phyloP scores from a whole-genome alignment of 768 basidiomycete species.

The Suillus discolor region DNA sequence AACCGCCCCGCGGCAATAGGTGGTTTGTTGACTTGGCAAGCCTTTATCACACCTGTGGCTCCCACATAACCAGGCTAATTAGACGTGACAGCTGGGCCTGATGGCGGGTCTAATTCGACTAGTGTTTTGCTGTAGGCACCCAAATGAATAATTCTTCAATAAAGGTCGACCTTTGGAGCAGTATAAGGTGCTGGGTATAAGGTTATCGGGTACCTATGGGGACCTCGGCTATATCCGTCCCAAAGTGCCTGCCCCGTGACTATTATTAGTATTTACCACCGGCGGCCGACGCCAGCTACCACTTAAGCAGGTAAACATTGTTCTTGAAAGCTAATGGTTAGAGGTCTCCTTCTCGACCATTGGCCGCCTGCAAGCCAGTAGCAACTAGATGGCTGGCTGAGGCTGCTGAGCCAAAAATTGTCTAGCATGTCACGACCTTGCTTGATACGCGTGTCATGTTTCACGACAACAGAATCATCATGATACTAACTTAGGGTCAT shows the following conservation, averaged over 20 bases:
- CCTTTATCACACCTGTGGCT: neutral
- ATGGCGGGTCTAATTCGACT: neutral
- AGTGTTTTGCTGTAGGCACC: neutral
- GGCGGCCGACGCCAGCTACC: too few relatives aligned
- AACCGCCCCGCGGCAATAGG: slow-evolving; percentile 17
- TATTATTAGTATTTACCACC: too few relatives aligned
- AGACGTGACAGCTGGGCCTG: neutral
- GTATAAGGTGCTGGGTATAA: too few relatives aligned
- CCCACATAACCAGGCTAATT: neutral
- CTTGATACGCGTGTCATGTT: neutral
- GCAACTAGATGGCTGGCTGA: neutral
- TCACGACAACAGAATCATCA: neutral
- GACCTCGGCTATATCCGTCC: too few relatives aligned
- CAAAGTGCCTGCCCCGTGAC: too few relatives aligned
- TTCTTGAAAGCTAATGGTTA: neutral
- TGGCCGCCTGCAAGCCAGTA: slow-evolving; percentile 1
- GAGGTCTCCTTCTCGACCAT: neutral
- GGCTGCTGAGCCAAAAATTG: neutral
- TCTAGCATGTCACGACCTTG: neutral
- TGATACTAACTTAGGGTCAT: neutral
- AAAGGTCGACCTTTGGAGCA: too few relatives aligned
- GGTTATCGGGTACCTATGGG: too few relatives aligned
- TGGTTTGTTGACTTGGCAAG: too few relatives aligned
- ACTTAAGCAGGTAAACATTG: neutral
- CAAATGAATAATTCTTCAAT: neutral